Conservation (phyloP, 345 rosid species). For the Sonneratia alba region DNA sequence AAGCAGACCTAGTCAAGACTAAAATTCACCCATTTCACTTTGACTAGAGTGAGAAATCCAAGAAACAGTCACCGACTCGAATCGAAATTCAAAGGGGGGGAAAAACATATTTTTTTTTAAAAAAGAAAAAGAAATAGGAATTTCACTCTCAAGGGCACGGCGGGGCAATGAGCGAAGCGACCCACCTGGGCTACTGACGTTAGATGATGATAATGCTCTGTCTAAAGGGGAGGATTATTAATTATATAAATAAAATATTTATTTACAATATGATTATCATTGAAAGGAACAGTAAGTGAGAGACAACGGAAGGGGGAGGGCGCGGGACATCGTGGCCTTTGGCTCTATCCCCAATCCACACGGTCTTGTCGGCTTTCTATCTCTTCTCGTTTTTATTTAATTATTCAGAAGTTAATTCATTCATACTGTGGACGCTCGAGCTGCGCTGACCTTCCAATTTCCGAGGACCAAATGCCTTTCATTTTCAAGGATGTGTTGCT, state of each 20-base stretch:
- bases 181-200: neutral
- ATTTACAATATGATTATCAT: neutral
- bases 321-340: too few species aligned
- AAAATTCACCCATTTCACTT: neutral
- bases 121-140: neutral
- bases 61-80: neutral
- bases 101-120: too few species aligned
- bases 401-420: too few species aligned
- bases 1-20: neutral
- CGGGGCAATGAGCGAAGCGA: neutral
- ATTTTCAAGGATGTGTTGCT: too few species aligned
- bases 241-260: neutral
- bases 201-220: neutral
- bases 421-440: neutral
- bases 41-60: constrained; percentile 1
- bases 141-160: neutral
- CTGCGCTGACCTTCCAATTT: neutral
- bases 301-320: neutral
- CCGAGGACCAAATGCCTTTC: neutral
- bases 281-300: neutral
- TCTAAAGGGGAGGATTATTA: neutral
- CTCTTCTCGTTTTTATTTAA: neutral
- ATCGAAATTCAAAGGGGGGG: neutral
- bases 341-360: too few species aligned
- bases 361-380: neutral